Conservation (phyloP, 2,329 filamentous ascomycete genomes). For the Lasiodiplodia hormozganensis region DNA sequence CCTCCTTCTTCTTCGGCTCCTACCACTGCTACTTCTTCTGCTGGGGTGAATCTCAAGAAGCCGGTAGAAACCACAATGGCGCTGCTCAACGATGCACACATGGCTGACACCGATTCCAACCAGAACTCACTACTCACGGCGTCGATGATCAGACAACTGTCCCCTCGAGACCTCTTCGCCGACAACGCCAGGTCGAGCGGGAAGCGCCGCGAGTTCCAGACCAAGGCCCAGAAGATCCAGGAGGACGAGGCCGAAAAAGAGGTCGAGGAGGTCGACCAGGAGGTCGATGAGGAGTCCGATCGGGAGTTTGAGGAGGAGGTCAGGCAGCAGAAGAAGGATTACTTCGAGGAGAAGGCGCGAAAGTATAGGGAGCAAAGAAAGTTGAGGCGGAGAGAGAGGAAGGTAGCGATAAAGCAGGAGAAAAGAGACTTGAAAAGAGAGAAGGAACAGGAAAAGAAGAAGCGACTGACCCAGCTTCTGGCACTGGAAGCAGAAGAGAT, state of each 20-base stretch:
- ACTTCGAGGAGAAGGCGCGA: background rate
- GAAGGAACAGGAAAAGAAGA: too few species aligned
- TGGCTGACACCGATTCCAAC: background rate
- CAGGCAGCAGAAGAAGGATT: background rate
- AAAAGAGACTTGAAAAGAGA: too few species aligned
- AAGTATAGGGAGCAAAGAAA: too few species aligned
- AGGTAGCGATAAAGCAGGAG: too few species aligned
- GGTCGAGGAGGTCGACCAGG: background rate
- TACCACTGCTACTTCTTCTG: too few species aligned
- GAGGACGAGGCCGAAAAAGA: background rate
- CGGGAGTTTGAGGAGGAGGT: background rate
- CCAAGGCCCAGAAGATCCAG: background rate
- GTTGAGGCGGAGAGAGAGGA: too few species aligned
- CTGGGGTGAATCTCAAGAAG: background rate
- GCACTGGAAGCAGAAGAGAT: too few species aligned
- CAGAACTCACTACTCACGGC: background rate
- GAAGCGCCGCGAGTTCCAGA: background rate
- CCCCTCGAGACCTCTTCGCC: slow-evolving; percentile 2
- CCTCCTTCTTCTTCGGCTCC: background rate
- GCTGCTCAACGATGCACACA: background rate
- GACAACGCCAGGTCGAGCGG: background rate
- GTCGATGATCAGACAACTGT: background rate
- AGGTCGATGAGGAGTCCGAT: background rate
- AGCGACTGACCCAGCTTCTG: too few species aligned
- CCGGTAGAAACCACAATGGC: background rate